Percentiles rank a stretch among this genome's conserved stretches.
Evolutionary conservation across 805 yeast genomes (phyloP).

Genomic region (Saccharomycopsis microspora): DNA sequence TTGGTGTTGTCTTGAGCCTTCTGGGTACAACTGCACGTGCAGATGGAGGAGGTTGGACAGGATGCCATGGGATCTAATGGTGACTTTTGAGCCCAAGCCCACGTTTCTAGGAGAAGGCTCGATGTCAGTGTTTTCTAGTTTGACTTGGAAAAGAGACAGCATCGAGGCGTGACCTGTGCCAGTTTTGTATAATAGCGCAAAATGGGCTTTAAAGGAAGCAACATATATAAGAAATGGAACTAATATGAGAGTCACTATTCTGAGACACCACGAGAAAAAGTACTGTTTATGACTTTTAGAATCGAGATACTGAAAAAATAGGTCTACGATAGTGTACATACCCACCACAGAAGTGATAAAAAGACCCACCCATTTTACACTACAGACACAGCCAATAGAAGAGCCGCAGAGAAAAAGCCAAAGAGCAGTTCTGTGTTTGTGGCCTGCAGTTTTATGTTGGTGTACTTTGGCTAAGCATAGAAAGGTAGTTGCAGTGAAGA

Average conservation of each 20-base stretch:
- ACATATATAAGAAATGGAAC: slow-evolving; percentile 65
- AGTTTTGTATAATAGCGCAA: slow-evolving; percentile 56
- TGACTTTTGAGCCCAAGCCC: slow-evolving; percentile 49
- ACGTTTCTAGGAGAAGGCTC: slow-evolving; percentile 56
- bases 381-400: slow-evolving; percentile 72
- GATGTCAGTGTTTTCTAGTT: slow-evolving; percentile 58
- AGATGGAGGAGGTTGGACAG: slow-evolving; percentile 77
- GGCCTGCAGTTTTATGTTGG: slow-evolving; percentile 5
- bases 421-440: no score
- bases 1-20: slow-evolving; percentile 90
- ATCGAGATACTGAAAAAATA: slow-evolving; percentile 20
- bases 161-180: slow-evolving; percentile 94
- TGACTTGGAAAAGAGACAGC: slow-evolving; percentile 83
- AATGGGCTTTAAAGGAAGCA: slow-evolving; percentile 71
- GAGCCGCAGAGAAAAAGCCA: slow-evolving; percentile 58
- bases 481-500: slow-evolving; percentile 65
- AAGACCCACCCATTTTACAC: slow-evolving; percentile 80
- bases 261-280: slow-evolving; percentile 56
- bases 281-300: slow-evolving; percentile 25
- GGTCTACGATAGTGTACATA: slow-evolving; percentile 42
- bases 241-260: slow-evolving; percentile 55
- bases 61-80: slow-evolving; percentile 59
- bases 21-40: slow-evolving; percentile 77
- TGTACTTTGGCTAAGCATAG: slow-evolving; percentile 48
- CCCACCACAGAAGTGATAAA: slow-evolving; percentile 56